Evolutionary conservation across 139 green algal species (phyloP).

Genomic region (Ostreobium quekettii): DNA sequence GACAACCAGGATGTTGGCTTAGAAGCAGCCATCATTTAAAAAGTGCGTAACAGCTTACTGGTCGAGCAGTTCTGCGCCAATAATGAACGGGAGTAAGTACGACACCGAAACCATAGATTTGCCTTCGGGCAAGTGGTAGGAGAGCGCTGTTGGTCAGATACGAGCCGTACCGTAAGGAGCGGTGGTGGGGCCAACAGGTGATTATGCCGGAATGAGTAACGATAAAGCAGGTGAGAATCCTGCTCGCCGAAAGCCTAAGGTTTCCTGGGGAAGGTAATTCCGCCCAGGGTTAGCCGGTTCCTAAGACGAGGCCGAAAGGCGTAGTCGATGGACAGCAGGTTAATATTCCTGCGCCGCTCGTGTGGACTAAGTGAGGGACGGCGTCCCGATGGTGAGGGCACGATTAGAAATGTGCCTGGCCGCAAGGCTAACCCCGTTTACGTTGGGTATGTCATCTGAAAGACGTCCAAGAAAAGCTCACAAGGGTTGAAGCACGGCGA

Average conservation of each 20-base stretch:
- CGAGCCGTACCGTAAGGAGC: slow-evolving; percentile 27
- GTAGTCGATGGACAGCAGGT: too few relatives aligned
- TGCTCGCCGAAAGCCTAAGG: slow-evolving; percentile 46
- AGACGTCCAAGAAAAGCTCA: too few relatives aligned
- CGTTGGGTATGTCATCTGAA: too few relatives aligned
- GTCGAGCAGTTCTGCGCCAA: slow-evolving; percentile 41
- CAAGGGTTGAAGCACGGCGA: too few relatives aligned
- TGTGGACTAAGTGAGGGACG: too few relatives aligned
- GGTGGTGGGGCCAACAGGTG: slow-evolving; percentile 43
- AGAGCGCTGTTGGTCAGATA: slow-evolving; percentile 42
- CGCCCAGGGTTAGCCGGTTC: neutral
- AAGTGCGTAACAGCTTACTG: slow-evolving; percentile 62
- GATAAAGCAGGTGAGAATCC: slow-evolving; percentile 49
- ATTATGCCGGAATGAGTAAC: slow-evolving; percentile 65
- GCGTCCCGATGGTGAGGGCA: too few relatives aligned
- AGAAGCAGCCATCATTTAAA: slow-evolving; percentile 60
- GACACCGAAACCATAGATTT: slow-evolving; percentile 36
- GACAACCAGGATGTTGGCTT: slow-evolving; percentile 56
- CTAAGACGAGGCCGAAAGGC: too few relatives aligned
- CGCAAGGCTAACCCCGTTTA: too few relatives aligned
- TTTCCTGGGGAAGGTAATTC: slow-evolving; percentile 26
- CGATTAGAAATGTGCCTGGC: too few relatives aligned
- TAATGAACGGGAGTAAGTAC: slow-evolving; percentile 53
- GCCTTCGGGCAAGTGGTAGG: slow-evolving; percentile 33
- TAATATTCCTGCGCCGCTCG: too few relatives aligned